These are phyloP conservation scores for Hypoxylon sp. DNA, from an alignment of 2,329 filamentous ascomycete genomes.

Conservation along the genomic window DNA sequence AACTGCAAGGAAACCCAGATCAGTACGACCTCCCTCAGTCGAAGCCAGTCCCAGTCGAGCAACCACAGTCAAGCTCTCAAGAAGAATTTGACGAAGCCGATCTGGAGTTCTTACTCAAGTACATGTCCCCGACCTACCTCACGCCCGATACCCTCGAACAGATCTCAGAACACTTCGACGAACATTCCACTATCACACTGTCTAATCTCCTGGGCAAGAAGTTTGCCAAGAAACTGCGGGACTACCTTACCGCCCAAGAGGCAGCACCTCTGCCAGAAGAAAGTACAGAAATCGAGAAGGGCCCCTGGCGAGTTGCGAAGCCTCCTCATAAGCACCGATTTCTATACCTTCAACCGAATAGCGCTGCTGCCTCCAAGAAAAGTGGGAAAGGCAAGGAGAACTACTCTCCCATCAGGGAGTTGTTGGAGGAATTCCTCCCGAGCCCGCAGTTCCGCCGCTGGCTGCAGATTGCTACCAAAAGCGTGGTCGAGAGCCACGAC, in stretches of 20 bases:
- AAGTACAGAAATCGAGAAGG: conserved; percentile 68
- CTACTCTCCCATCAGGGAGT: conserved; percentile 76
- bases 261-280: conserved; percentile 59
- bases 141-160: conserved; percentile 91
- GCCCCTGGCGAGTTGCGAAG: conserved; percentile 79
- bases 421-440: conserved; percentile 85
- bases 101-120: conserved; percentile 89
- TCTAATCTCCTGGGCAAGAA: conserved; percentile 82
- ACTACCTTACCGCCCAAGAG: conserved; percentile 77
- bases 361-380: conserved; percentile 42
- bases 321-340: conserved; percentile 97
- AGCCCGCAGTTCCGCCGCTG: conserved; percentile 90
- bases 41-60: conserved; percentile 63
- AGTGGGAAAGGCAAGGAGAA: conserved; percentile 48
- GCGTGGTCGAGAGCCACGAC: conserved; percentile 78
- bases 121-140: conserved; percentile 89
- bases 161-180: conserved; percentile 81
- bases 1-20: conserved; percentile 91
- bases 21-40: conserved; percentile 85
- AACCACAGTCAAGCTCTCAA: conserved; percentile 58
- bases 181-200: conserved; percentile 86
- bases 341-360: conserved; percentile 77
- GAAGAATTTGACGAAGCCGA: conserved; percentile 79
- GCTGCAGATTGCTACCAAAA: conserved; percentile 85
- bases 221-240: conserved; percentile 78